Evolutionary conservation across 2,329 filamentous ascomycete genomes (phyloP).

Genomic region (Podosphaera xanthii): DNA sequence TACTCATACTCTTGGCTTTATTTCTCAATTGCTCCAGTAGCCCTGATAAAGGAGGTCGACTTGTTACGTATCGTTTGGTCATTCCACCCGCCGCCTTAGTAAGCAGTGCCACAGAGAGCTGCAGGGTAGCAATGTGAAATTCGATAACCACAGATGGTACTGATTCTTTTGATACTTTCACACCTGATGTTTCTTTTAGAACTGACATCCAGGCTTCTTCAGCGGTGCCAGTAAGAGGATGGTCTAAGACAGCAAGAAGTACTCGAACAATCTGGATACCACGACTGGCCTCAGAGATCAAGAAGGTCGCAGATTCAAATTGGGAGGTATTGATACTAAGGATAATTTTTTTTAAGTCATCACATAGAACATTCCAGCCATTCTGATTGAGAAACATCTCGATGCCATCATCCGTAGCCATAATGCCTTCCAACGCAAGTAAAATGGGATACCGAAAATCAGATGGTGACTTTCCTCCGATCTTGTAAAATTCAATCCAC

Average conservation of each 20-base stretch:
- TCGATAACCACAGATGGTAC: conserved; percentile 17
- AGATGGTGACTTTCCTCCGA: conserved; percentile 13
- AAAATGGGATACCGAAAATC: conserved; percentile 35
- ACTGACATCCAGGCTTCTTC: conserved; percentile 34
- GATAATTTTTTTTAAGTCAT: conserved; percentile 24
- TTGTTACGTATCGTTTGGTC: conserved; percentile 27
- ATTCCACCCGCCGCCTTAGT: conserved; percentile 22
- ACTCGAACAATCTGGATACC: conserved; percentile 33
- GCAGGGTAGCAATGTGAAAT: conserved; percentile 28
- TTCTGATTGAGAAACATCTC: conserved; percentile 23
- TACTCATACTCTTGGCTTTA: conserved; percentile 6
- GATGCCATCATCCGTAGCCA: conserved; percentile 21
- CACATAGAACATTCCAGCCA: conserved; percentile 30
- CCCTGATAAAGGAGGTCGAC: conserved; percentile 26
- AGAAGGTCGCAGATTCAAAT: not conserved
- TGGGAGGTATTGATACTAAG: not conserved
- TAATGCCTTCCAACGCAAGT: conserved; percentile 34
- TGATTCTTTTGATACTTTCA: conserved; percentile 4
- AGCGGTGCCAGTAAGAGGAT: conserved; percentile 19
- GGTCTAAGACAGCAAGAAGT: conserved; percentile 28
- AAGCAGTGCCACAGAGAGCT: conserved; percentile 31
- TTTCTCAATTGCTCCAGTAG: conserved; percentile 22
- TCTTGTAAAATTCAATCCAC: conserved; percentile 36
- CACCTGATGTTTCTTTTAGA: conserved; percentile 26
- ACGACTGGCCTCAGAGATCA: conserved; percentile 19